Percentiles rank a stretch among this genome's conserved stretches.
These are phyloP conservation scores for Populus hybrid DNA, from an alignment of 441 rosid genomes.

Conservation along the genomic window DNA sequence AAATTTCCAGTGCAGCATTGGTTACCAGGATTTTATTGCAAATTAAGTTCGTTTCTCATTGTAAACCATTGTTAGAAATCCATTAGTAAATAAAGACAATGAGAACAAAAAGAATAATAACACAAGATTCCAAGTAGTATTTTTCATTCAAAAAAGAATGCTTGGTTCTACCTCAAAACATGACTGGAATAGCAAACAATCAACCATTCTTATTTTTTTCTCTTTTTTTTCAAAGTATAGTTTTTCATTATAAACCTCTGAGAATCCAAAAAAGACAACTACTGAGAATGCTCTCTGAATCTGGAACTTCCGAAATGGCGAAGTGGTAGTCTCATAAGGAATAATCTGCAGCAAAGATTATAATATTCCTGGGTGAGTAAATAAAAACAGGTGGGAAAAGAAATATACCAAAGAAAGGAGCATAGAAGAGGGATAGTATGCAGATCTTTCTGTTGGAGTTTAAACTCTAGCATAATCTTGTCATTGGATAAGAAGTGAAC, in stretches of 20 bases:
- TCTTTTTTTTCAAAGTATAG: background rate
- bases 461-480: background rate
- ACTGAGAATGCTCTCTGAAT: background rate
- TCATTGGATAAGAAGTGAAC: background rate
- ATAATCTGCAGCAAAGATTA: slow-evolving; percentile 21
- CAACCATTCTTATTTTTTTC: background rate
- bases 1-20: background rate
- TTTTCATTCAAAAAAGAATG: background rate
- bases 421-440: background rate
- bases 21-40: background rate
- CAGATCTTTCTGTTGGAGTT: background rate
- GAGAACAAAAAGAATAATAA: background rate
- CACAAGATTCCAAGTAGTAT: background rate
- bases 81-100: background rate
- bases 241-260: background rate
- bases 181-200: background rate
- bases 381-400: background rate
- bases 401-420: background rate
- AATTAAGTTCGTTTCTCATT: background rate
- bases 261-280: background rate
- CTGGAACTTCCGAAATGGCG: slow-evolving; percentile 3
- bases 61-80: background rate
- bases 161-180: background rate
- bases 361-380: background rate
- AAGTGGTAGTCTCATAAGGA: slow-evolving; percentile 5